Conservation (phyloP, 768 basidiomycete species). For the Tricholoma flavovirens region DNA sequence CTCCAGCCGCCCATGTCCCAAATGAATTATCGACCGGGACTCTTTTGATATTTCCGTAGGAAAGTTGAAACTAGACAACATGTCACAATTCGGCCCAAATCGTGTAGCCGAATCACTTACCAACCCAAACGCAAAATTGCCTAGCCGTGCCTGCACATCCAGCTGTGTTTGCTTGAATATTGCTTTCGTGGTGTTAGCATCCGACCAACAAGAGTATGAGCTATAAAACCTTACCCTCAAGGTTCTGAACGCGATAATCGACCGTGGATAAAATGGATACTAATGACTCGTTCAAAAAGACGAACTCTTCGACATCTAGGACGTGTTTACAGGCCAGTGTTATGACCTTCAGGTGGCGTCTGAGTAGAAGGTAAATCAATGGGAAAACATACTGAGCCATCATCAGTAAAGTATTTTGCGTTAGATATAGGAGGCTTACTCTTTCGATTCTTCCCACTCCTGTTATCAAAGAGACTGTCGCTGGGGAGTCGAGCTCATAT, state of each 20-base stretch:
- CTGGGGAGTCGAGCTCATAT: constrained; percentile 30
- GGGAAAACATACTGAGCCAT: constrained; percentile 29
- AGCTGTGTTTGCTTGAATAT: constrained; percentile 31
- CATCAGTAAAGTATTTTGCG: background rate
- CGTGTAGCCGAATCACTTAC: constrained; percentile 13
- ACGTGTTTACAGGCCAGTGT: constrained; percentile 30
- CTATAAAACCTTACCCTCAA: constrained; percentile 23
- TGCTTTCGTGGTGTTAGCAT: constrained; percentile 13
- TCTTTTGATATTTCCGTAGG: constrained; percentile 27
- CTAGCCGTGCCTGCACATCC: constrained; percentile 26
- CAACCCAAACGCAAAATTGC: constrained; percentile 34
- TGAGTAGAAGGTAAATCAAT: constrained; percentile 28
- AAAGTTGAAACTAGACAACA: constrained; percentile 23
- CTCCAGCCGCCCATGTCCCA: constrained; percentile 22
- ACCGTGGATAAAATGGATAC: constrained; percentile 24
- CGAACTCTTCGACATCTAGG: constrained; percentile 27
- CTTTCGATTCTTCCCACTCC: constrained; percentile 31
- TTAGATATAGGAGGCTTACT: constrained; percentile 15
- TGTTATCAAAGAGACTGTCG: constrained; percentile 28
- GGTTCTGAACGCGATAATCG: constrained; percentile 26
- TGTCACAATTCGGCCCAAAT: too few relatives aligned
- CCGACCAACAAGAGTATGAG: background rate
- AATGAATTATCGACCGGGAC: constrained; percentile 27
- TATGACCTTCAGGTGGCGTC: constrained; percentile 28
- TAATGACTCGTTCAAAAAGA: constrained; percentile 24